Base-by-base conservation (phyloP, 805 yeast species). In the Cephaloascus fragrans region DNA sequence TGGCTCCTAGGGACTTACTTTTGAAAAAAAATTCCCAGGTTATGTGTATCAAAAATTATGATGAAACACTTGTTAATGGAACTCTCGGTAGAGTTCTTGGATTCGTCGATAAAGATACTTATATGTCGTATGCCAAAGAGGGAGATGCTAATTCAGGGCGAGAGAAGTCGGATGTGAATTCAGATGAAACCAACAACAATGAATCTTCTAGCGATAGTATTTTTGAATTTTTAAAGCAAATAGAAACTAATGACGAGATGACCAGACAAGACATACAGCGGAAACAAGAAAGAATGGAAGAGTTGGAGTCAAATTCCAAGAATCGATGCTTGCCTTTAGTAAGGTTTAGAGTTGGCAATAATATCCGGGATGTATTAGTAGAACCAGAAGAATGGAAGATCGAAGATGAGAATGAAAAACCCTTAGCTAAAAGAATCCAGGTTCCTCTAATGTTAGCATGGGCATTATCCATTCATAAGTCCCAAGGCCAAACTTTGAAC, bases 381-480 rank as follows among this genome's bases (percentile, higher is more conserved):
- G 83, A 78, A 44, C 87, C 89, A 0, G 97, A 90, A 53, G 68
- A 68, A 12, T 90, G 96, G 87, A 71, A 70, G 0, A 66, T 85
- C 18, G 90, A 81, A 45, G 94, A 87, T 56, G 87, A 83, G 38
- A 61, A 69, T 18, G 86, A 82, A 17, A 67, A 67, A 6, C 75
- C 81, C 0, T 47, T 86, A 12, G 95, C 85, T 1, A 68, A 82
- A 2, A 67, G 97, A 49, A 66, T 69, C 0, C 98, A 93, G 52
- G 48, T 93, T 2, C 98, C 98, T 0, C 61, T 93, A 39, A 79
- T 90, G 49, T 63, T 89, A n/a, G 95, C 98, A 0, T 93, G 97
- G 97, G 88, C 98, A 0, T 59, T 93, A 34, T 88, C 97, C 0
- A 89, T 93, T 35, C 98, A 93, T 55, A 90, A 93, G 61, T 80